Base-by-base conservation (phyloP, 2,329 filamentous ascomycete genomes). In the Curvularia sp. region DNA sequence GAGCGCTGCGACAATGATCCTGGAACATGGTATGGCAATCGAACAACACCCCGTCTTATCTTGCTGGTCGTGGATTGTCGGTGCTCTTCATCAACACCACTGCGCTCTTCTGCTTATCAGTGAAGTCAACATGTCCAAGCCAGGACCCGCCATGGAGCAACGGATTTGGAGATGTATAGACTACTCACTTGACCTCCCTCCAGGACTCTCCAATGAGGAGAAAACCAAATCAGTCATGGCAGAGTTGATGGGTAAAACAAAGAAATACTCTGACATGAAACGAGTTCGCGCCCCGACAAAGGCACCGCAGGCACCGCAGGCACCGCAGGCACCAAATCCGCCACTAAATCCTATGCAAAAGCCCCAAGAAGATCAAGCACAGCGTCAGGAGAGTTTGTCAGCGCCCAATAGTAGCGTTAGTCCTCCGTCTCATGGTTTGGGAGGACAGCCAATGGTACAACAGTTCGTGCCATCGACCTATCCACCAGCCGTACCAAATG, bases 31-130 rank as follows among this genome's bases (percentile, higher is more conserved):
- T 2, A 83, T 88, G 48, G 77, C 78, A 8, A 76, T 88, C 10
- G 85, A 88, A 56, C 83, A 80, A 1, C 73, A 80, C 0, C 82
- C 83, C 1, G 78, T 80, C 1, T 65, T 91, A 38, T 74, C 78
- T 1, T 77, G 78, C 1, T 93, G 89, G 89, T 76, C 80, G 1
- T 93, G 90, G 90, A 92, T 92, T 59, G 57, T 72, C 12, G 88
- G 89, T 4, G 88, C 90, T 5, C 85, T 89, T 62, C 88, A 90
- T 61, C 89, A 92, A 71, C 91, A 88, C 72, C 90, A 92, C 68
- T 83, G 85, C 4, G 88, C 89, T 0, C 81, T 93, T 31, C 80
- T 93, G 1, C 79, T 93, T 22, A 81, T 91, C 6, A 84, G 86
- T 22, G 89, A 93, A 70, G 78, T 91, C 4, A 89, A 87, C 70